phyloP scores from a whole-genome alignment of 805 yeast genomes.

The Spathaspora sp. region DNA sequence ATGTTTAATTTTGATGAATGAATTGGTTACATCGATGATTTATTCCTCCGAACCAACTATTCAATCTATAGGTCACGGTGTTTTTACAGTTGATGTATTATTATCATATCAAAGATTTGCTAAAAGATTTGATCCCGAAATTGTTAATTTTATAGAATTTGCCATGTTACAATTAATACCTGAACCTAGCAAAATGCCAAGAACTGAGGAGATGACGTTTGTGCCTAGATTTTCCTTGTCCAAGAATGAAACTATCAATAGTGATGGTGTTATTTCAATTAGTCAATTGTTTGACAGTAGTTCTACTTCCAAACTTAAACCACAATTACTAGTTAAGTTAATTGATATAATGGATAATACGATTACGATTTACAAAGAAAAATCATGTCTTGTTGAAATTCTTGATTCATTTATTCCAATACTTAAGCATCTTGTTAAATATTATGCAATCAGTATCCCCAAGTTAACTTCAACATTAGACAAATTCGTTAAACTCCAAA shows the following conservation, averaged over 20 bases:
- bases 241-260: not conserved
- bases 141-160: conserved; percentile 54
- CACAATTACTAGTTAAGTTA: conserved; percentile 31
- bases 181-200: conserved; percentile 19
- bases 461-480: conserved; percentile 39
- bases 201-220: not conserved
- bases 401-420: conserved; percentile 43
- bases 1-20: conserved; percentile 66
- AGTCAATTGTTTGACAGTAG: not conserved
- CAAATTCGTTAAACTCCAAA: conserved; percentile 47
- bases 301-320: conserved; percentile 13
- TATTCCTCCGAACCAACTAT: conserved; percentile 19
- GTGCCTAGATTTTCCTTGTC: not conserved
- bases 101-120: conserved; percentile 75
- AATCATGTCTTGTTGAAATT: conserved; percentile 59
- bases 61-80: conserved; percentile 51
- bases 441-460: conserved; percentile 28
- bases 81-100: conserved; percentile 62
- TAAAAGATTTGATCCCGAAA: conserved; percentile 81
- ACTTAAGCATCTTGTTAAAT: conserved; percentile 35
- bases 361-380: conserved; percentile 54
- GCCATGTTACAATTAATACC: conserved; percentile 45
- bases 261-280: not conserved
- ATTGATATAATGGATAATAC: conserved; percentile 28
- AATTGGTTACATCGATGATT: conserved; percentile 42